Evolutionary conservation across 371 early-diverging fungal genomes (phyloP), one percentile per base, ranked within the genome.

Genomic region (Mucor irregularis): DNA sequence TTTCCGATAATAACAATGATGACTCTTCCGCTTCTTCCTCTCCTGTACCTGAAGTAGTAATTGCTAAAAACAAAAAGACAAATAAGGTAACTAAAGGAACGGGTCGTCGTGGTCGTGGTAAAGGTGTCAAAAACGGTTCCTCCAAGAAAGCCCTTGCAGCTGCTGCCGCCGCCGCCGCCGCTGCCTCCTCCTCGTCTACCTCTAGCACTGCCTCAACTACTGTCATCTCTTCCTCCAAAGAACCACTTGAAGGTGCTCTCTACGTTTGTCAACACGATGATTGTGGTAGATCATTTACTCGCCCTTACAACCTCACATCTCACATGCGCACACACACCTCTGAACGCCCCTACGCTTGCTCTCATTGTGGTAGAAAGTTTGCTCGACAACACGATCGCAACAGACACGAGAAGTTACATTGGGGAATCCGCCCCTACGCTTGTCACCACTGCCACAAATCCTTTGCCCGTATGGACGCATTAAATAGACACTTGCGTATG

Each of bases 251-350:
- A 51, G 60, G 62, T 35, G 64, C 42, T 29, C 48, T 61, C 13
- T 64, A 42, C 24, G 42, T 63, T 35, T 71, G 71, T 49, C 56
- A 58, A 24, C 68, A 67, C 40, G 80, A 78, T 10, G 85, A 79
- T 2, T 90, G 91, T 71, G 77, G 68, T 28, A 82, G 81, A 66
- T 77, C 78, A 14, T 90, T 90, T 57, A 80, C 88, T 25, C 73
- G 89, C 13, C 82, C 77, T 17, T 89, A 87, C 52, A 90, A 89
- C 53, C 69, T 89, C 10, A 86, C 81, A 40, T 87, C 88, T n/a
- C 96, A 95, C 61, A 67, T 90, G 73, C 89, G 94, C 28, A 91
- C 91, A 26, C 95, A 95, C 66, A 91, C 91, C 28, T 89, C 92
- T 11, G 90, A 90, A 68, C 77, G 86, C 25, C 91, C 91, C 4